A percentile compares a stretch with the other conserved stretches of the same genome.
Evolutionary conservation across 164 flowering plant species (phyloP).

Genomic region (Saururus chinensis): DNA sequence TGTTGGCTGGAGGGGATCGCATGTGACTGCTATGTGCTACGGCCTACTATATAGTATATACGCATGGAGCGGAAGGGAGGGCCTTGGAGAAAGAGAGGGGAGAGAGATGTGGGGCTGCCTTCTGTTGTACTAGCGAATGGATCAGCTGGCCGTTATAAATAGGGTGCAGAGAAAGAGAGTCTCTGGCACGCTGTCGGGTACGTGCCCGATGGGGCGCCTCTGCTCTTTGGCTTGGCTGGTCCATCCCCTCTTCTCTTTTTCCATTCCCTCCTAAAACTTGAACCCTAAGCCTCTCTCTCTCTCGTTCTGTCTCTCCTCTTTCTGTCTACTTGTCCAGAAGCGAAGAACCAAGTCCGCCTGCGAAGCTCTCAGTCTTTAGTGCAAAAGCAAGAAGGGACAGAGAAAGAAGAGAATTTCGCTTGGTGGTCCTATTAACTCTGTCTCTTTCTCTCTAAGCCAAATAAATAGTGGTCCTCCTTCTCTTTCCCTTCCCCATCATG

Average conservation of each 20-base stretch:
- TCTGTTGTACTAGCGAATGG: background rate
- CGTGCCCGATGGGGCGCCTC: background rate
- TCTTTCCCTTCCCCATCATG: background rate
- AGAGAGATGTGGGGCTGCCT: background rate
- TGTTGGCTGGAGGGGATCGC: no score
- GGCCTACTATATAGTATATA: background rate
- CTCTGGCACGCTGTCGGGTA: background rate
- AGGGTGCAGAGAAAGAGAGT: background rate
- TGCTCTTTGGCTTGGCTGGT: background rate
- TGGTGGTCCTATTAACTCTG: no score
- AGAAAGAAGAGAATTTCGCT: no score
- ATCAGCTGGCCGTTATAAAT: background rate
- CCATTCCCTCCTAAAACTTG: background rate
- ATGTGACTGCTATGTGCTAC: background rate
- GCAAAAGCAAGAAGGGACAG: no score
- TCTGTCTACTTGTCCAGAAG: background rate
- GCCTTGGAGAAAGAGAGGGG: background rate
- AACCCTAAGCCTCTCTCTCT: background rate
- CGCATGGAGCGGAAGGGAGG: background rate
- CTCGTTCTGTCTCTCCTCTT: background rate
- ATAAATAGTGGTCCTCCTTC: background rate
- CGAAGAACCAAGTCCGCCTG: no score
- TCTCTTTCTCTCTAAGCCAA: background rate
- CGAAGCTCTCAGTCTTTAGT: no score
- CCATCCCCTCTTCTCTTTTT: slow-evolving; percentile 17